Evolutionary conservation across 202 grass and related monocot genomes (phyloP).

Genomic region (Saccharum hybrid): DNA sequence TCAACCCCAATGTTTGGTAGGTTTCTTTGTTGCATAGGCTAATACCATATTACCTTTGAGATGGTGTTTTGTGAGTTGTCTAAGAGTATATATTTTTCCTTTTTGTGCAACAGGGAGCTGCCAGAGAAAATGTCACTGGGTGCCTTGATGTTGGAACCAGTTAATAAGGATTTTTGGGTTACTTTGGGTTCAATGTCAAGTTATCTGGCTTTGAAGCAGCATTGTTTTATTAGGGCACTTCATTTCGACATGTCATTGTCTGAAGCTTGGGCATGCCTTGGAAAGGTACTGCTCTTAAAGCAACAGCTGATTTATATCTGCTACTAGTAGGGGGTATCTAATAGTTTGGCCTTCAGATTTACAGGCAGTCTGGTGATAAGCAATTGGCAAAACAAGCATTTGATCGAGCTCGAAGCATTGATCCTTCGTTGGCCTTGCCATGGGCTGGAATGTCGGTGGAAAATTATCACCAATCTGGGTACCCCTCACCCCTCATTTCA

Average conservation of each 20-base stretch:
- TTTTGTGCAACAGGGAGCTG: constrained; percentile 65
- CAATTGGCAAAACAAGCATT: constrained; percentile 77
- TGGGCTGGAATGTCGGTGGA: constrained; percentile 92
- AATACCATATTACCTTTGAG: constrained; percentile 17
- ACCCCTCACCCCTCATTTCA: constrained; percentile 26
- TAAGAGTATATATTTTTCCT: constrained; percentile 24
- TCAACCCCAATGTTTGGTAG: constrained; percentile 67
- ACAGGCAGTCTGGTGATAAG: constrained; percentile 79
- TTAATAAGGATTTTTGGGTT: constrained; percentile 94
- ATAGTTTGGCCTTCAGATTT: constrained; percentile 69
- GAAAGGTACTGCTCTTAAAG: constrained; percentile 66
- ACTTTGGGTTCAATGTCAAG: constrained; percentile 76
- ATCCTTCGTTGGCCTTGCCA: constrained; percentile 88
- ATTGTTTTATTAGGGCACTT: constrained; percentile 80
- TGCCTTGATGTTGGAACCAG: constrained; percentile 76
- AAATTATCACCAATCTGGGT: constrained; percentile 62
- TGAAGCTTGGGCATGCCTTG: constrained; percentile 89
- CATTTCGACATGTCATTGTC: constrained; percentile 80
- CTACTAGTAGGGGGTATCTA: constrained; percentile 28
- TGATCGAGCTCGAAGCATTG: constrained; percentile 93
- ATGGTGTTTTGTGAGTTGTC: constrained; percentile 24
- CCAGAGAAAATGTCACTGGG: constrained; percentile 86
- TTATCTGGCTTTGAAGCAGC: constrained; percentile 82
- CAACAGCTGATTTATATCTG: constrained; percentile 17
- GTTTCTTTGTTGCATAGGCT: constrained; percentile 44